Percentiles rank a stretch among this genome's conserved stretches.
These are phyloP conservation scores for Lasiosphaeria ovina DNA, from an alignment of 495 filamentous ascomycete species.

Conservation along the genomic window DNA sequence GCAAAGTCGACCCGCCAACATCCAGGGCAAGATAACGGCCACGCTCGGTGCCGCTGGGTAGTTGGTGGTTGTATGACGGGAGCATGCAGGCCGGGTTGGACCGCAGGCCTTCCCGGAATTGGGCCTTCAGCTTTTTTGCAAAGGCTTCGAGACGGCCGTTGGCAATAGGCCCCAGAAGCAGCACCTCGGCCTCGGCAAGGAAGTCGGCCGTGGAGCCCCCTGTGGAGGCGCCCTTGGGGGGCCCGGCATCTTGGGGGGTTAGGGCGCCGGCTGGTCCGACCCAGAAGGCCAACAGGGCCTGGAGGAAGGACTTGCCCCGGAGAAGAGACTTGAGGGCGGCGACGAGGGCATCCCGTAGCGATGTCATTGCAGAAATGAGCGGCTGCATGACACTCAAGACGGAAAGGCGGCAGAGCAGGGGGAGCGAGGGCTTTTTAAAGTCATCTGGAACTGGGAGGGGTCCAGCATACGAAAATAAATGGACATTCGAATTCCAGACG, in stretches of 20 bases:
- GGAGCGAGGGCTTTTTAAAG: conserved; percentile 21
- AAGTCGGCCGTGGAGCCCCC: conserved; percentile 24
- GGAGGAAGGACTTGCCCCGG: conserved; percentile 51
- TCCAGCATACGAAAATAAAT: conserved; percentile 4
- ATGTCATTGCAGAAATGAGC: conserved; percentile 47
- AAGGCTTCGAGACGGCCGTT: conserved; percentile 38
- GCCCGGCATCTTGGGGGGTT: conserved; percentile 34
- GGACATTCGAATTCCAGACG: conserved; percentile 6
- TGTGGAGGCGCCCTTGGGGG: conserved; percentile 5
- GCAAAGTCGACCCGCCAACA: conserved; percentile 75
- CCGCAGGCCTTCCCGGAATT: conserved; percentile 46
- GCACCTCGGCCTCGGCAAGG: conserved; percentile 35
- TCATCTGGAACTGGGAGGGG: conserved; percentile 15
- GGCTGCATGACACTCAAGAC: conserved; percentile 42
- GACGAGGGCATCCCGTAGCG: conserved; percentile 41
- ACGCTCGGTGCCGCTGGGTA: conserved; percentile 69
- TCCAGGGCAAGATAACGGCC: conserved; percentile 61
- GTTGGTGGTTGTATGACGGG: conserved; percentile 65
- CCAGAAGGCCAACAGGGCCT: conserved; percentile 51
- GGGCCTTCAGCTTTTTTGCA: conserved; percentile 43
- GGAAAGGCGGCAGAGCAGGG: conserved; percentile 11
- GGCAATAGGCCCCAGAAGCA: conserved; percentile 38
- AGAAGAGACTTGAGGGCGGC: conserved; percentile 49
- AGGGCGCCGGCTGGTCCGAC: conserved; percentile 36
- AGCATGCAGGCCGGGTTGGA: conserved; percentile 54